Base-by-base conservation (phyloP, 2,329 filamentous ascomycete species). In the Arthrobotrys megalospora region DNA sequence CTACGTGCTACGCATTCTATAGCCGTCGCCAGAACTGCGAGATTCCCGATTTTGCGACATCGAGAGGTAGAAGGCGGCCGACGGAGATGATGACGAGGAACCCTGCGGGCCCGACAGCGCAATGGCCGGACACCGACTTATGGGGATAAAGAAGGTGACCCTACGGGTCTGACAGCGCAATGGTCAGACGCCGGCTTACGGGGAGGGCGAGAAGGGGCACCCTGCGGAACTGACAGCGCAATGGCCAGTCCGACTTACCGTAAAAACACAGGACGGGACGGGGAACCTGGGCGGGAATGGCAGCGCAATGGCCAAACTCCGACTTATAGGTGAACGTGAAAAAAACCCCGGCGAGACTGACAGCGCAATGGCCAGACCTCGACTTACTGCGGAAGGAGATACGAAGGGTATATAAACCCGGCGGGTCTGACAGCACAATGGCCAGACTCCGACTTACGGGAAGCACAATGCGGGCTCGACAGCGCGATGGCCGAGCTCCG, bases 401-500 rank as follows among this genome's bases (percentile, higher is more conserved):
- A 36, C 6, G 6, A 43, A 12, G 41, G 3, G 41, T 6, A 6
- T n/a, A n/a, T n/a, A n/a, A n/a, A 38, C 12, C 36, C 36, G 8
- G 36, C 36, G 8, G 36, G 8, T 38, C 36, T 38, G 36, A 38
- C 36, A 38, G 36, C 41, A 12, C 12, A 45, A 45, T 45, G 41
- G 41, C 41, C 41, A 45, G 41, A 45, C 41, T 45, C n/a, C 41
- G n/a, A 6, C 41, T 45, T 45, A 45, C 41, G n/a, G 41, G n/a
- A 3, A 45, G 36, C 8, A 53, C 24, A 7, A 6, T 34, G 50
- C 50, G 50, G 32, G 16, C 24, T 34, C 50, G 50, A 53, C 50
- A 53, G 50, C 50, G 50, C 50, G 34, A 53, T 53, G 50, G 50
- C 50, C 50, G 50, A 53, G 24, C 24, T 34, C 32, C 50, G 50